Evolutionary conservation across 208 protist species (phyloP).

Genomic region (Plasmodiophora brassicae): DNA sequence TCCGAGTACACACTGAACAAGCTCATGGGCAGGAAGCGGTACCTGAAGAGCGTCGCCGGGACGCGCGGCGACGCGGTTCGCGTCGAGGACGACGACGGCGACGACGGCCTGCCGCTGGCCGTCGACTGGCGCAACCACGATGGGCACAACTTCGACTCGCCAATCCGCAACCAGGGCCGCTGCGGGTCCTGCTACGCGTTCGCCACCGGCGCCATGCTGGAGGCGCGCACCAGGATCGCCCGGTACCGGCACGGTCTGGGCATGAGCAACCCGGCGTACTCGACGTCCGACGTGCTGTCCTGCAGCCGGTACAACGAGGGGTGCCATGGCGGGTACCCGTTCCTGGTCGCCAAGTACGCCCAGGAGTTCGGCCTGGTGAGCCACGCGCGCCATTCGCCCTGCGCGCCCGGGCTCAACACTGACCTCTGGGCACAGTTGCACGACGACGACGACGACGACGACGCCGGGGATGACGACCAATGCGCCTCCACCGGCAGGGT

Average conservation of each 20-base stretch:
- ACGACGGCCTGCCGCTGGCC: neutral
- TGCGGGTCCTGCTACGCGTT: neutral
- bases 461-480: too few relatives aligned
- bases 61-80: neutral
- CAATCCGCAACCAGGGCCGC: neutral
- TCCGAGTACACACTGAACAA: neutral
- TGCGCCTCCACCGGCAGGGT: too few relatives aligned
- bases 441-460: too few relatives aligned
- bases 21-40: neutral
- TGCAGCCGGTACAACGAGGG: neutral
- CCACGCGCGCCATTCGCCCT: too few relatives aligned
- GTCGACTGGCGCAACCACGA: neutral
- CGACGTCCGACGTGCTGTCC: neutral
- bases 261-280: neutral
- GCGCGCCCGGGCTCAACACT: too few relatives aligned
- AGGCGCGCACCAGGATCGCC: neutral
- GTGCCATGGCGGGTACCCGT: neutral
- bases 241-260: neutral
- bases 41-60: neutral
- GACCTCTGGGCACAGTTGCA: too few relatives aligned
- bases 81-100: neutral
- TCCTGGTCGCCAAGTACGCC: neutral
- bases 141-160: neutral
- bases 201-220: neutral
- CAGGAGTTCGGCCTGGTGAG: neutral